phyloP scores from a whole-genome alignment of 2,329 filamentous ascomycete genomes.

The Pseudogymnoascus sp. region DNA sequence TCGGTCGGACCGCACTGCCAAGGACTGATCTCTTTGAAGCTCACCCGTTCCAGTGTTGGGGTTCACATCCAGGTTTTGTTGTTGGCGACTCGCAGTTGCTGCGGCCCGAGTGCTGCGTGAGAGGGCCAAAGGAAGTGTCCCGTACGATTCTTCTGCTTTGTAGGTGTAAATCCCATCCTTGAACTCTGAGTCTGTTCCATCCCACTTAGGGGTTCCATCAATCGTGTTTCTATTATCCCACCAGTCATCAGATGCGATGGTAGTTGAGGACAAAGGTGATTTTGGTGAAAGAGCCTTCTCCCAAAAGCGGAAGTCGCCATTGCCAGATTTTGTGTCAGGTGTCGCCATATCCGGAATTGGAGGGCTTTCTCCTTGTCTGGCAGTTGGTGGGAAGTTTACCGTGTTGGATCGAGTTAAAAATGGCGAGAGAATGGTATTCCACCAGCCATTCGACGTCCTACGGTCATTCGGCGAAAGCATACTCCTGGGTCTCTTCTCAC shows the following conservation, averaged over 20 bases:
- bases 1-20: background rate
- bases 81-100: background rate
- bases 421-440: conserved; percentile 68
- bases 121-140: background rate
- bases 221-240: conserved; percentile 27
- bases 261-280: conserved; percentile 23
- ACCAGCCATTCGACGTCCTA: conserved; percentile 62
- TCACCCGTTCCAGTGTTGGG: background rate
- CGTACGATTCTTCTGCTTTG: background rate
- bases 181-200: conserved; percentile 10
- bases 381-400: conserved; percentile 12
- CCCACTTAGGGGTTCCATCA: conserved; percentile 12
- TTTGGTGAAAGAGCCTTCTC: conserved; percentile 27
- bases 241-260: conserved; percentile 30
- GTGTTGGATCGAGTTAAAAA: conserved; percentile 40
- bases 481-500: background rate
- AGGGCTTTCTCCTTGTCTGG: conserved; percentile 18
- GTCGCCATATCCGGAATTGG: conserved; percentile 23
- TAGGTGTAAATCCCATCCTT: conserved; percentile 6
- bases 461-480: conserved; percentile 22
- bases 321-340: conserved; percentile 19
- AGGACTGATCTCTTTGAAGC: background rate
- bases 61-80: background rate
- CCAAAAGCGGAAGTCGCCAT: conserved; percentile 22
- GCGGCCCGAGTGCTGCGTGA: conserved; percentile 1